Conservation (phyloP, 306 rosid genomes). For the Medicago lupulina region DNA sequence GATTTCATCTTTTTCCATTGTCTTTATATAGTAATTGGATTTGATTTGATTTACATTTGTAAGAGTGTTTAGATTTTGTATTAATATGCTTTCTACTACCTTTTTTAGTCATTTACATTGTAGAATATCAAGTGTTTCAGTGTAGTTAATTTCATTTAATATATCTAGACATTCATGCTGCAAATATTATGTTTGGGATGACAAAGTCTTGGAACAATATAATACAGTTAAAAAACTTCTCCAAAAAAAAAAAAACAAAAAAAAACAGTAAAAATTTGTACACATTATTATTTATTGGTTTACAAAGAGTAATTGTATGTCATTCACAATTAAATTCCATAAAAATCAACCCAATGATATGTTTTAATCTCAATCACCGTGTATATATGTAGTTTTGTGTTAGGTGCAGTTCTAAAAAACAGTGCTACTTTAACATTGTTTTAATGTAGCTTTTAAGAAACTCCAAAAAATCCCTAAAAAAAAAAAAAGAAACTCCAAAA, state of each 20-base stretch:
- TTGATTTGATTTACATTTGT: constrained; percentile 39
- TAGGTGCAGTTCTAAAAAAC: not conserved
- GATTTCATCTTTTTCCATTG: constrained; percentile 18
- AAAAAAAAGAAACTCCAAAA: not conserved
- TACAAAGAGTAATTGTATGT: not conserved
- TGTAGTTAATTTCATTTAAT: not conserved
- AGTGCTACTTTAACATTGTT: not conserved
- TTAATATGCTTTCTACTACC: not conserved
- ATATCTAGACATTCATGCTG: not conserved
- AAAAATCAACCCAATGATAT: not conserved
- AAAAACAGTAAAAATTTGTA: not conserved
- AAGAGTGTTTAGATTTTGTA: constrained; percentile 23
- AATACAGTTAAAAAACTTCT: too few species aligned
- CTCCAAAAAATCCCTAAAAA: too few species aligned
- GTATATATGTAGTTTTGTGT: not conserved
- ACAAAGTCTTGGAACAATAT: not conserved
- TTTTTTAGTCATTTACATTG: not conserved
- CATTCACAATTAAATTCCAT: not conserved
- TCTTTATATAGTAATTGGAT: constrained; percentile 27
- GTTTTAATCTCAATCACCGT: not conserved
- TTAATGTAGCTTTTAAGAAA: not conserved
- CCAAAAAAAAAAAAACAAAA: too few species aligned
- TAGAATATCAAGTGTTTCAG: not conserved
- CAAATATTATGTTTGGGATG: not conserved
- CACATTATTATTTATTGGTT: not conserved